Evolutionary conservation across 1,139 yeast genomes (phyloP).

Genomic region (Geotrichum fermentans): DNA sequence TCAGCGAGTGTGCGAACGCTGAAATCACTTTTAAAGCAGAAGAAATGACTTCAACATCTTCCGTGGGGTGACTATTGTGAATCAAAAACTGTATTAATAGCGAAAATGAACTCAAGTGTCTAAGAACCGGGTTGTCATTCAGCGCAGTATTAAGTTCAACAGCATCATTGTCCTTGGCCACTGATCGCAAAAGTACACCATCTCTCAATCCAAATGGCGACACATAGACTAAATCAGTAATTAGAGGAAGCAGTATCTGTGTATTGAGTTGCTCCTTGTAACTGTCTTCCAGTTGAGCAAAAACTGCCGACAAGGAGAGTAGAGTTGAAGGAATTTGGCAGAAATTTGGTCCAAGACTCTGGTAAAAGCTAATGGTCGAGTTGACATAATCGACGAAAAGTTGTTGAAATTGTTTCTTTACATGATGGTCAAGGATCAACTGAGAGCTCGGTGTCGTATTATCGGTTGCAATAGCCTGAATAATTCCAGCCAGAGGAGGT

Average conservation of each 20-base stretch:
- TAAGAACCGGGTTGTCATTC: slow-evolving; percentile 17
- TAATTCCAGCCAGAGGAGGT: slow-evolving; percentile 54
- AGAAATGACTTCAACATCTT: slow-evolving; percentile 15
- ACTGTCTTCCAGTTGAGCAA: slow-evolving; percentile 15
- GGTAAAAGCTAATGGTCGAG: slow-evolving; percentile 10
- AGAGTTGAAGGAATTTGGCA: slow-evolving; percentile 15
- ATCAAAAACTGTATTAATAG: slow-evolving; percentile 22
- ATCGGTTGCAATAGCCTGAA: slow-evolving; percentile 37
- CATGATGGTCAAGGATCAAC: slow-evolving; percentile 4
- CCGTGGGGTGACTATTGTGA: slow-evolving; percentile 17
- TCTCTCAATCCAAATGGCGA: slow-evolving; percentile 10
- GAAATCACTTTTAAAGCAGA: slow-evolving; percentile 13
- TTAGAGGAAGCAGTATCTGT: slow-evolving; percentile 1
- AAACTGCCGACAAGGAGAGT: slow-evolving; percentile 13
- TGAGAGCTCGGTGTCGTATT: slow-evolving; percentile 33
- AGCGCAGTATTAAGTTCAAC: not conserved
- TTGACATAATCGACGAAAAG: slow-evolving; percentile 21
- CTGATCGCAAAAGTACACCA: not conserved
- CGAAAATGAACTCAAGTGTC: slow-evolving; percentile 25
- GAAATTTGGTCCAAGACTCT: slow-evolving; percentile 5
- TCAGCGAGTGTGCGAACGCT: slow-evolving; percentile 15
- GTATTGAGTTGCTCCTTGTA: slow-evolving; percentile 7
- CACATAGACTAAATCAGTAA: slow-evolving; percentile 8
- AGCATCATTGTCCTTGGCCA: not conserved
- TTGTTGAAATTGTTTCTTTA: slow-evolving; percentile 19